Evolutionary conservation across 2,329 filamentous ascomycete species (phyloP), one percentile per base, ranked within the genome.

Genomic region (Ophiostoma angusticollis): DNA sequence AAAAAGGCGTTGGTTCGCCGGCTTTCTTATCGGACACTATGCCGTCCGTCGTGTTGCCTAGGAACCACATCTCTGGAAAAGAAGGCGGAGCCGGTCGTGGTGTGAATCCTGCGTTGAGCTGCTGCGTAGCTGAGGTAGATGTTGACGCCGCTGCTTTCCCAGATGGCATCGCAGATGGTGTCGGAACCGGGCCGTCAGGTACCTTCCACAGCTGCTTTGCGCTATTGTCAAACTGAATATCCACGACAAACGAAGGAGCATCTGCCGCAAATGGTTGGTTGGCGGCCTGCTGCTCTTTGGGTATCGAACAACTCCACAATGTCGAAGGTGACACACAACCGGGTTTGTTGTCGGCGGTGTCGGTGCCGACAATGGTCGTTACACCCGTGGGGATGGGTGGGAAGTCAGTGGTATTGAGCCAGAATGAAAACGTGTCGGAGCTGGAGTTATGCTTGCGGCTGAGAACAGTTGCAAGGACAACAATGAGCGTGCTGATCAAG

Each of bases 1-100:
- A 93, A 58, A 95, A 93, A 0, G 89, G 87, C 0, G 89, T 93
- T 8, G 78, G 71, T 59, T 94, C 87, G 47, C 87, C 87, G 1
- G 78, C 78, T 56, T 89, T 94, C 4, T 78, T 61, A 30, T 70
- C 51, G 0, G 69, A 67, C 11, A 70, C 64, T 45, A 84, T 75
- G 0, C 71, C 69, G 51, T 96, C 89, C 0, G 86, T 93, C 0
- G 84, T 87, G 53, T 86, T 83, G 5, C 87, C 86, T 7, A 95
- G 58, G 52, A 95, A 94, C 45, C 64, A 70, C 58, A 84, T 80
- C 43, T 96, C 87, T 28, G 74, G 63, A 19, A 73, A 63, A n/a
- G 59, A 61, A 0, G 80, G 78, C 4, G 77, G 65, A 1, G 62
- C 50, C 0, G 80, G 80, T 2, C 64, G 58, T 0, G 80, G 64